Conservation (phyloP, 345 rosid species). For the Eucalyptus globulus region DNA sequence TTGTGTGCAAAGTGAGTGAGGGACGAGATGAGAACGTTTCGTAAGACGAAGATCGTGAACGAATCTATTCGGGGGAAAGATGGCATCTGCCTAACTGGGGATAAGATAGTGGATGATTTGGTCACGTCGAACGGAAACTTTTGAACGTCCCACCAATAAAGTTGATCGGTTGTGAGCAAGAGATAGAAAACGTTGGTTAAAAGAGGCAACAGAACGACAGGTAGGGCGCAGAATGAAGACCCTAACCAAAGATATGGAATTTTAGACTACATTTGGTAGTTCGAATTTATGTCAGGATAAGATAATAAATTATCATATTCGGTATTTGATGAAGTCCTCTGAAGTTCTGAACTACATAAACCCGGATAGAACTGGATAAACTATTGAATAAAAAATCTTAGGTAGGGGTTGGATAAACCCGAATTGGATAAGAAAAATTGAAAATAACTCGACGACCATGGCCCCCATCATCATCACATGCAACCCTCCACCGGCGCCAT, state of each 20-base stretch:
- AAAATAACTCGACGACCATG: too few relatives aligned
- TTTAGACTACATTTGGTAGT: background rate
- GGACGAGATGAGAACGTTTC: background rate
- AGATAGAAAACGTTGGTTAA: background rate
- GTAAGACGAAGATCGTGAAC: background rate
- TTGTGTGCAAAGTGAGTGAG: background rate
- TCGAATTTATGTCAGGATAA: background rate
- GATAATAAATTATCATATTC: background rate
- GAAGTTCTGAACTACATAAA: rapidly evolving
- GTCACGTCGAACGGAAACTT: background rate
- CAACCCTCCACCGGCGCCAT: too few relatives aligned
- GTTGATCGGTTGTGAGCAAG: background rate
- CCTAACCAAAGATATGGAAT: too few relatives aligned
- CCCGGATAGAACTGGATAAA: rapidly evolving
- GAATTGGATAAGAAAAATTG: too few relatives aligned
- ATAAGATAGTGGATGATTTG: background rate
- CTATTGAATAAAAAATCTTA: rapidly evolving
- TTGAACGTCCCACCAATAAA: background rate
- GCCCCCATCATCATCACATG: too few relatives aligned
- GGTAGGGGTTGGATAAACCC: rapidly evolving
- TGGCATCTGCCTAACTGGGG: background rate
- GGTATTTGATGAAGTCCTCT: rapidly evolving
- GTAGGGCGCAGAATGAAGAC: too few relatives aligned
- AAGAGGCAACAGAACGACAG: too few relatives aligned
- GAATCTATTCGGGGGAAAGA: background rate